phyloP scores from a whole-genome alignment of 768 basidiomycete species.

The Lactarius indigo region DNA sequence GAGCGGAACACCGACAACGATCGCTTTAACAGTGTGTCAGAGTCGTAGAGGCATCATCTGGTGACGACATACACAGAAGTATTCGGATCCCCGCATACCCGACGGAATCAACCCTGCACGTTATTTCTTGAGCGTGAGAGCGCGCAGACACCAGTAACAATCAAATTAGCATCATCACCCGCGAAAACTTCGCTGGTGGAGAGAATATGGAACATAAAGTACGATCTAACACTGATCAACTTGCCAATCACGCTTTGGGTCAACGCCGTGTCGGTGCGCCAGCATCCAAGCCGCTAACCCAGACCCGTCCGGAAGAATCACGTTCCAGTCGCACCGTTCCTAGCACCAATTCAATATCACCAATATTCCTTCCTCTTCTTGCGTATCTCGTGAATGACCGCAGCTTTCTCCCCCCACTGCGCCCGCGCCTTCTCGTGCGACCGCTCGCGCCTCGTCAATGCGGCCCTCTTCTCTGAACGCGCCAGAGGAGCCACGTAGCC shows the following conservation, averaged over 20 bases:
- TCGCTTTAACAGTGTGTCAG: background rate
- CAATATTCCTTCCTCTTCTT: conserved; percentile 69
- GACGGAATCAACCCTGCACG: background rate
- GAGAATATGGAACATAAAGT: background rate
- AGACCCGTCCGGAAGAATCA: background rate
- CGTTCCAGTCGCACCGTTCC: conserved; percentile 1
- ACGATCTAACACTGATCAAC: background rate
- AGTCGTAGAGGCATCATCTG: background rate
- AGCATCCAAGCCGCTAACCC: background rate
- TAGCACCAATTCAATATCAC: conserved; percentile 39
- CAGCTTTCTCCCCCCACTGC: conserved; percentile 70
- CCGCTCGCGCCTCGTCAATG: conserved; percentile 42
- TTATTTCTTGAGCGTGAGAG: background rate
- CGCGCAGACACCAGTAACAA: background rate
- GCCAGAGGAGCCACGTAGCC: conserved; percentile 59
- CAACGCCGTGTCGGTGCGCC: background rate
- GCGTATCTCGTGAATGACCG: conserved; percentile 57
- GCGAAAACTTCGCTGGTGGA: background rate
- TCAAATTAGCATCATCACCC: background rate
- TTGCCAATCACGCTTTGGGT: background rate
- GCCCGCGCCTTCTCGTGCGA: conserved; percentile 46
- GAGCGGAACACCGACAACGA: background rate
- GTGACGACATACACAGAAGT: background rate
- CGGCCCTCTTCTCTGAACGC: conserved; percentile 44
- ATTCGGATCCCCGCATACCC: background rate